These are phyloP conservation scores for Eucalyptus erythrocorys DNA, from an alignment of 345 rosid genomes.

Conservation along the genomic window DNA sequence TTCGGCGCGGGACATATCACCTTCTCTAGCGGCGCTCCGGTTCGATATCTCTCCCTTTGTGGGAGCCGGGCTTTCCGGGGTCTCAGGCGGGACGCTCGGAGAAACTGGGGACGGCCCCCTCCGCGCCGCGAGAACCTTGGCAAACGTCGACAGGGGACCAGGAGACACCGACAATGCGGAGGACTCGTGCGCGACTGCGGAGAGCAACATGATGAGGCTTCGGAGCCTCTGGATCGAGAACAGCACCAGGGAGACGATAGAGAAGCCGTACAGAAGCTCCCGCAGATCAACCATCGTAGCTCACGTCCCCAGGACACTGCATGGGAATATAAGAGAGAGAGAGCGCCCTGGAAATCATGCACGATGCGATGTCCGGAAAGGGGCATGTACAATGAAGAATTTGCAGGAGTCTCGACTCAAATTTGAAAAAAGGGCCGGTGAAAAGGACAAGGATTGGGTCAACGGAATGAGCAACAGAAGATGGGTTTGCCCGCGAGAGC, in stretches of 20 bases:
- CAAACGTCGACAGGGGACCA: background rate
- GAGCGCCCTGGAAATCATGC: background rate
- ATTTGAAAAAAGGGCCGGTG: background rate
- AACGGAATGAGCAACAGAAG: background rate
- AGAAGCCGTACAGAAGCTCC: slow-evolving; percentile 17
- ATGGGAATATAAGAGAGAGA: background rate
- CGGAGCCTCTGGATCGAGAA: background rate
- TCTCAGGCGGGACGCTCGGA: background rate
- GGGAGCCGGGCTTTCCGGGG: background rate
- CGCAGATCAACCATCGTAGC: background rate
- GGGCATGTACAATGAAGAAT: background rate
- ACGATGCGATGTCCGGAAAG: background rate
- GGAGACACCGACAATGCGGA: background rate
- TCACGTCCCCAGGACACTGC: background rate
- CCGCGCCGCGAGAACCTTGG: background rate
- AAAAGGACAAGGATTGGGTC: background rate
- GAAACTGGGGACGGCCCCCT: background rate
- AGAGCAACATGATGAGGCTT: background rate
- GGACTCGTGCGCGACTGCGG: background rate
- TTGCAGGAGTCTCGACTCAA: background rate
- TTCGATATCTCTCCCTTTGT: background rate
- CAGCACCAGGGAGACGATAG: slow-evolving; percentile 4
- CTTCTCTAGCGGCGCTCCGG: background rate
- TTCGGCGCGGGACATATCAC: background rate
- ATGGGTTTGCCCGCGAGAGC: background rate